Percentiles rank a stretch among this genome's conserved stretches.
phyloP scores from a whole-genome alignment of 2,329 filamentous ascomycete species.

The Colletotrichum chlorophyti region DNA sequence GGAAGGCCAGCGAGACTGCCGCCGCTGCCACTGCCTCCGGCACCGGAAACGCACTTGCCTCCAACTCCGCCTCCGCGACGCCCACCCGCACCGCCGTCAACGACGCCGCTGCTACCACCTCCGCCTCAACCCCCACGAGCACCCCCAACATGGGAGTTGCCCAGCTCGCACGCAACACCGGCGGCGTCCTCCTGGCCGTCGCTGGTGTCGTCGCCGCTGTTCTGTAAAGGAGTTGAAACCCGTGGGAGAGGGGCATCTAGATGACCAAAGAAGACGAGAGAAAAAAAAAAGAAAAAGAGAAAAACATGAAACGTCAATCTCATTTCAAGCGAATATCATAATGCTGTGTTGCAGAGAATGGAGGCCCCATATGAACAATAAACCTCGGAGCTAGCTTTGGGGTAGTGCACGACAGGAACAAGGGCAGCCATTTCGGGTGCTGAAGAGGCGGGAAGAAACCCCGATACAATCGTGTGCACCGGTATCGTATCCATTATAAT shows the following conservation, averaged over 20 bases:
- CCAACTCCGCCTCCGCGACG: slow-evolving; percentile 31
- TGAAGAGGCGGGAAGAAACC: too few species aligned
- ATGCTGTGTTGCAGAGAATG: too few species aligned
- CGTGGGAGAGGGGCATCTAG: too few species aligned
- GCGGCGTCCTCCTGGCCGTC: slow-evolving; percentile 43
- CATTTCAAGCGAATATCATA: too few species aligned
- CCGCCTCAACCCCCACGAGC: slow-evolving; percentile 29
- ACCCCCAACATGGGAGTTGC: slow-evolving; percentile 36
- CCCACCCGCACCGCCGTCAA: slow-evolving; percentile 29
- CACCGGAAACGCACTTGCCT: slow-evolving; percentile 31
- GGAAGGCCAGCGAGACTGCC: slow-evolving; percentile 32
- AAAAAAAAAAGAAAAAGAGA: not conserved
- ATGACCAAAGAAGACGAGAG: too few species aligned
- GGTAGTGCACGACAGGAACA: too few species aligned
- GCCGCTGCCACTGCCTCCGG: slow-evolving; percentile 33
- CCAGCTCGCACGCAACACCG: slow-evolving; percentile 40
- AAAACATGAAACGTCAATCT: too few species aligned
- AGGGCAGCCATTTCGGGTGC: too few species aligned
- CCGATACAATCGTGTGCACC: too few species aligned
- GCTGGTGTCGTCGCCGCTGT: slow-evolving; percentile 46
- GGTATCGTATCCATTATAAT: too few species aligned
- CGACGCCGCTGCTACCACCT: slow-evolving; percentile 29
- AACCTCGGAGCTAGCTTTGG: too few species aligned
- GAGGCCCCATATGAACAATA: too few species aligned
- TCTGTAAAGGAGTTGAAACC: slow-evolving; percentile 39